Evolutionary conservation across 257 asterid genomes (phyloP).

Genomic region (Capsicum baccatum): DNA sequence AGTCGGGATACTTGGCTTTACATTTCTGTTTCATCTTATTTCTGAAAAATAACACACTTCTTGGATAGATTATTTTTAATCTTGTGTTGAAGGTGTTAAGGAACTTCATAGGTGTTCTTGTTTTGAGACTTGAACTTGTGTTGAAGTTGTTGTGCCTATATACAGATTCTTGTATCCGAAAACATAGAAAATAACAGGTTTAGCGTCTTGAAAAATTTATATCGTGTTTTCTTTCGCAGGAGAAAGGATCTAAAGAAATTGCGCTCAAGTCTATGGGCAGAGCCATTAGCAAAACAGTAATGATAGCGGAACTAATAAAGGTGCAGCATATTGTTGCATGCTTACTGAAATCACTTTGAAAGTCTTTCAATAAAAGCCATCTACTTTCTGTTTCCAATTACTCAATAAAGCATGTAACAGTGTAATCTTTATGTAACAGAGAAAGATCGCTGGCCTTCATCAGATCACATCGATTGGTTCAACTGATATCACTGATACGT

Average conservation of each 20-base stretch:
- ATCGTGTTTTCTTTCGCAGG: slow-evolving; percentile 44
- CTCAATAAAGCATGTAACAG: background rate
- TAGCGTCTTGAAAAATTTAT: slow-evolving; percentile 4
- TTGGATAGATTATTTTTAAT: no score
- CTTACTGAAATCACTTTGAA: slow-evolving; percentile 10
- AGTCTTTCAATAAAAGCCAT: background rate
- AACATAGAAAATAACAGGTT: no score
- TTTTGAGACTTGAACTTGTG: no score
- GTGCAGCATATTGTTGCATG: slow-evolving; percentile 30
- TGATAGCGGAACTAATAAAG: slow-evolving; percentile 76
- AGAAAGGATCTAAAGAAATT: slow-evolving; percentile 63
- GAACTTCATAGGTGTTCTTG: no score
- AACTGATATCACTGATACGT: slow-evolving; percentile 34
- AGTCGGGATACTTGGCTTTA: no score
- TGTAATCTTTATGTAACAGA: slow-evolving; percentile 24
- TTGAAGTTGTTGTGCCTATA: no score
- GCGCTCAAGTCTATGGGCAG: slow-evolving; percentile 85
- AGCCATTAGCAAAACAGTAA: slow-evolving; percentile 74
- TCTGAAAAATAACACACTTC: no score
- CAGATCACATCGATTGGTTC: slow-evolving; percentile 38
- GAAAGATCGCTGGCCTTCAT: slow-evolving; percentile 33
- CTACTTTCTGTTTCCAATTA: background rate
- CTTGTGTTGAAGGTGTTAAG: no score
- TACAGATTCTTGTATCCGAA: no score
- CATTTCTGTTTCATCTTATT: no score